Conservation (phyloP, 192 early-diverging fungal species). For the Dispira parvispora region DNA sequence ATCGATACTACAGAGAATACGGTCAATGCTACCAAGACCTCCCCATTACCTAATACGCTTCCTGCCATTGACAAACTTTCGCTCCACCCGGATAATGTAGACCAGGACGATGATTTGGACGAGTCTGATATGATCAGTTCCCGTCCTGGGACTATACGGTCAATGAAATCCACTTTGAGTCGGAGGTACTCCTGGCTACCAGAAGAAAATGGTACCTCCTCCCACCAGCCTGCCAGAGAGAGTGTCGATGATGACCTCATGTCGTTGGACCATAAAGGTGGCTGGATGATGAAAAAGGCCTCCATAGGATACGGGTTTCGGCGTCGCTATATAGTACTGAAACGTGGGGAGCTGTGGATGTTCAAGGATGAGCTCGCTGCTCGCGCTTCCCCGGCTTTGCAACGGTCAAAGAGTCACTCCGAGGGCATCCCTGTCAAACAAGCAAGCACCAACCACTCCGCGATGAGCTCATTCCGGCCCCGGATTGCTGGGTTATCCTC, state of each 20-base stretch:
- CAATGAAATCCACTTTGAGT: too few relatives aligned
- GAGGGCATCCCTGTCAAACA: background rate
- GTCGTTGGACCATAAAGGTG: conserved; percentile 21
- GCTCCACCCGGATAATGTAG: conserved; percentile 1
- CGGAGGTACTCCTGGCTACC: too few relatives aligned
- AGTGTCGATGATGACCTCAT: conserved; percentile 4
- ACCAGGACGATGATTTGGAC: conserved; percentile 4
- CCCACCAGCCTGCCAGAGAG: background rate
- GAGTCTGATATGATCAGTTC: conserved; percentile 8
- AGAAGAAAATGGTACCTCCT: background rate
- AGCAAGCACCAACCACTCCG: background rate
- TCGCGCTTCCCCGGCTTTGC: background rate
- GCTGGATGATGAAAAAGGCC: conserved; percentile 27
- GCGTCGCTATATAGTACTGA: conserved; percentile 27
- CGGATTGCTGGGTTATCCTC: background rate
- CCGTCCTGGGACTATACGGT: background rate
- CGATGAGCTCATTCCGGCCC: too few relatives aligned
- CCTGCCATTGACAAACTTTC: background rate
- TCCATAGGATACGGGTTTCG: conserved; percentile 28
- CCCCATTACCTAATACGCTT: background rate
- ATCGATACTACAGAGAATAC: too few relatives aligned
- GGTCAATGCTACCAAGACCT: too few relatives aligned
- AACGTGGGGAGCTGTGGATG: conserved; percentile 18
- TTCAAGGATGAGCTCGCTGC: conserved; percentile 14
- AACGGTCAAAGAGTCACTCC: background rate